phyloP scores from a whole-genome alignment of 768 basidiomycete species.

The Leccinum rimulosum region DNA sequence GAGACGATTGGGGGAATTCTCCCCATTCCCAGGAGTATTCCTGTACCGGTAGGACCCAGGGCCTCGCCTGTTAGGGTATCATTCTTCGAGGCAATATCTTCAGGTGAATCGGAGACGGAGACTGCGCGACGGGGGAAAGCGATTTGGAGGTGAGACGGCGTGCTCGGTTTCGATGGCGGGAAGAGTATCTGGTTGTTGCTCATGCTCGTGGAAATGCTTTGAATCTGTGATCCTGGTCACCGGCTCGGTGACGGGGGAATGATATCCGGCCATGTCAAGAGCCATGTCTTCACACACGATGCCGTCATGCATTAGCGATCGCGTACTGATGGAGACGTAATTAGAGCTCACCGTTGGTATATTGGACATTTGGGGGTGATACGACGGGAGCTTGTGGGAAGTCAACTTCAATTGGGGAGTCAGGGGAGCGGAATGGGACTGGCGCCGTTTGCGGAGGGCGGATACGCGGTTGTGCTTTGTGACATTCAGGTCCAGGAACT shows the following conservation, averaged over 20 bases:
- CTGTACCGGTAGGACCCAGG: conserved; percentile 35
- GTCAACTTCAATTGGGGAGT: conserved; percentile 43
- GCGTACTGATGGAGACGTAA: neutral
- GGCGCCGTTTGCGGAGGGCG: conserved; percentile 20
- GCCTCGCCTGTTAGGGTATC: conserved; percentile 7
- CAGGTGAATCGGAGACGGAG: conserved; percentile 62
- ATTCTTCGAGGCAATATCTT: conserved; percentile 35
- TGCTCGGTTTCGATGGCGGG: conserved; percentile 18
- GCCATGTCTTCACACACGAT: conserved; percentile 56
- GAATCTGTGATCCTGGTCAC: neutral
- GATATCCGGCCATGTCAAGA: conserved; percentile 83
- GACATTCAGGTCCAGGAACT: conserved; percentile 83
- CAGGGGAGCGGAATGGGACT: conserved; percentile 28
- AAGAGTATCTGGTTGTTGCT: conserved; percentile 14
- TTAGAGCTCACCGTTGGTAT: conserved; percentile 49
- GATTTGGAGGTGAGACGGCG: conserved; percentile 25
- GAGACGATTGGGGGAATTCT: conserved; percentile 79
- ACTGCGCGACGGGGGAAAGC: conserved; percentile 40
- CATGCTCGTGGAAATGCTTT: conserved; percentile 5
- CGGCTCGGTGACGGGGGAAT: conserved; percentile 31
- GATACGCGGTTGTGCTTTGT: conserved; percentile 11
- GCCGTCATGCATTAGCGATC: conserved; percentile 5
- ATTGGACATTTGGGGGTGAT: conserved; percentile 55
- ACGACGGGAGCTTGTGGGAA: conserved; percentile 39
- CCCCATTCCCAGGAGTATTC: conserved; percentile 97